Conservation (phyloP, 2,329 filamentous ascomycete genomes). For the Sclerotinia nivalis region DNA sequence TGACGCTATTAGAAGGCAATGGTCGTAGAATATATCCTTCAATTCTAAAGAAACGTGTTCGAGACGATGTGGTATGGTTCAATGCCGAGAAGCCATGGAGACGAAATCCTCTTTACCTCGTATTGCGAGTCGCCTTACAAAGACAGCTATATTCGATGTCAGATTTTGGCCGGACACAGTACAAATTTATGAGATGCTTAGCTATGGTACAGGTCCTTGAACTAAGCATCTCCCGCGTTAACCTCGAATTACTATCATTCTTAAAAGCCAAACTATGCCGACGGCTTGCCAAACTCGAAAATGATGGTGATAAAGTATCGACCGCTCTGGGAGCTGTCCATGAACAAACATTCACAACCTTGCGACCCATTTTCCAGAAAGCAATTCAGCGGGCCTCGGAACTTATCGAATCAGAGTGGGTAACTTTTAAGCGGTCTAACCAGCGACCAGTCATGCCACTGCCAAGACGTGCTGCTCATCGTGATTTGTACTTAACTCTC, state of each 20-base stretch:
- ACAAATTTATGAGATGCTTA: conserved; percentile 57
- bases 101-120: conserved; percentile 60
- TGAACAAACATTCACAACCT: conserved; percentile 36
- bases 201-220: conserved; percentile 50
- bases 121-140: conserved; percentile 58
- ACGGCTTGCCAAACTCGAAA: conserved; percentile 59
- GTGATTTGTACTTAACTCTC: conserved; percentile 44
- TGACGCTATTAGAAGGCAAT: conserved; percentile 58
- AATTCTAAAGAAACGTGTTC: conserved; percentile 56
- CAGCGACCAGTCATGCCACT: conserved; percentile 47
- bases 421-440: conserved; percentile 43
- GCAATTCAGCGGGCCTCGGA: conserved; percentile 31
- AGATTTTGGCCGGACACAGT: conserved; percentile 49
- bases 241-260: conserved; percentile 43
- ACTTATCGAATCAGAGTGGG: conserved; percentile 41
- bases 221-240: conserved; percentile 39
- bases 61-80: conserved; percentile 60
- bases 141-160: conserved; percentile 49
- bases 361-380: conserved; percentile 38
- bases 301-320: conserved; percentile 39
- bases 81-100: conserved; percentile 58
- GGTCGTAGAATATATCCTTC: conserved; percentile 46
- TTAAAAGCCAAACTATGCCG: conserved; percentile 56
- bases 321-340: conserved; percentile 30
- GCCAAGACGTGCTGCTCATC: conserved; percentile 41